Evolutionary conservation across 495 filamentous ascomycete species (phyloP).

Genomic region (Penicillium fimorum): DNA sequence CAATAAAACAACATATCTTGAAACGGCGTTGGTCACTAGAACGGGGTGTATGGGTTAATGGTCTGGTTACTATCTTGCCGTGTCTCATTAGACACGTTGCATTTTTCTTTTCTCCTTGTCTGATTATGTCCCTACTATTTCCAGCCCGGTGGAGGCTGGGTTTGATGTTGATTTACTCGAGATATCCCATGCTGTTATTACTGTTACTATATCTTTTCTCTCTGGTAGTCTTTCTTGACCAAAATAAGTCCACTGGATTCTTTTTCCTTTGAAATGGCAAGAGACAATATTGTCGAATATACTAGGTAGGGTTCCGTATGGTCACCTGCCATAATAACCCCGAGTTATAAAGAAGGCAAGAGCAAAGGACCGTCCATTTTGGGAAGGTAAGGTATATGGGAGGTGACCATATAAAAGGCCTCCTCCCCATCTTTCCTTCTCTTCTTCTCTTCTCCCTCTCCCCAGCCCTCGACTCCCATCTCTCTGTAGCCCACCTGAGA

Average conservation of each 20-base stretch:
- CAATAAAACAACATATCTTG: background rate
- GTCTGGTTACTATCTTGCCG: slow-evolving; percentile 10
- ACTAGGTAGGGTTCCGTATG: background rate
- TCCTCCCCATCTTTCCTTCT: background rate
- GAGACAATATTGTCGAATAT: too few species aligned
- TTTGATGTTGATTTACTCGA: slow-evolving; percentile 23
- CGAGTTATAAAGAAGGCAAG: background rate
- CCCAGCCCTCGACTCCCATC: background rate
- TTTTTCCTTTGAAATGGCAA: too few species aligned
- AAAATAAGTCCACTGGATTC: background rate
- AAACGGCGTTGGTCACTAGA: slow-evolving; percentile 7
- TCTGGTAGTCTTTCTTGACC: background rate
- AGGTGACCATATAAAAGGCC: background rate
- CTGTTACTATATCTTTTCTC: background rate
- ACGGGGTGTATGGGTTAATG: background rate
- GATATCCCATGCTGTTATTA: slow-evolving; percentile 34
- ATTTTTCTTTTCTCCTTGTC: slow-evolving; percentile 13
- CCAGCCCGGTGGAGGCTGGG: background rate
- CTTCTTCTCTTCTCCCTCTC: background rate
- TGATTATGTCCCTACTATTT: slow-evolving; percentile 10
- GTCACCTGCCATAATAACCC: background rate
- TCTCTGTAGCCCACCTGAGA: background rate
- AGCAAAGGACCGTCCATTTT: background rate
- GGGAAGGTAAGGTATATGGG: background rate
- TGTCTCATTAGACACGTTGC: slow-evolving; percentile 2